These are phyloP conservation scores for Lepidium campestre DNA, from an alignment of 441 rosid genomes.

Conservation along the genomic window DNA sequence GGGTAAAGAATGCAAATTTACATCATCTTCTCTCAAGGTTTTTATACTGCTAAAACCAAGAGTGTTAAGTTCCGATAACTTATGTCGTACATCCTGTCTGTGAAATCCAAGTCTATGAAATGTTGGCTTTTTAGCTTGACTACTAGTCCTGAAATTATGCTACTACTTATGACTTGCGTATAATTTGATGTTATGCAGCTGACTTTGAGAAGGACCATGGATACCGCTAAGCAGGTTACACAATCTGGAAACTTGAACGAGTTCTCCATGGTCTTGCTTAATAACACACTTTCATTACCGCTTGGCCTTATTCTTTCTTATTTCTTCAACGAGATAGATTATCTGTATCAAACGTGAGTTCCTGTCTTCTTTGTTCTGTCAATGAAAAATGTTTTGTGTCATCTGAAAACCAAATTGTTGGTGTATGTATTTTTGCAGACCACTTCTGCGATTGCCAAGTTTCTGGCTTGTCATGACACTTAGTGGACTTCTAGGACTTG, in stretches of 20 bases:
- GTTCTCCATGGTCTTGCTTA: conserved; percentile 94
- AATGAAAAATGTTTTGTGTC: not conserved
- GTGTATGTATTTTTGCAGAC: conserved; percentile 43
- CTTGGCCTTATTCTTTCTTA: conserved; percentile 71
- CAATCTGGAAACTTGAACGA: conserved; percentile 90
- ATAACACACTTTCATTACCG: conserved; percentile 88
- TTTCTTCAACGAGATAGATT: conserved; percentile 81
- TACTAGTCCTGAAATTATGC: not conserved
- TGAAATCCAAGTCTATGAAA: not conserved
- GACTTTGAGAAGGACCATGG: conserved; percentile 89
- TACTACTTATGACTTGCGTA: not conserved
- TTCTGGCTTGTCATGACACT: conserved; percentile 90
- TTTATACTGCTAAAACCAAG: not conserved
- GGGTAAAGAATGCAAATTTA: not conserved
- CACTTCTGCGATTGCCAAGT: conserved; percentile 70
- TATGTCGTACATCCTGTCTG: not conserved
- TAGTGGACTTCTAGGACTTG: conserved; percentile 91
- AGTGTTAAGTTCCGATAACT: not conserved
- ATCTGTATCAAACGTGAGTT: conserved; percentile 71
- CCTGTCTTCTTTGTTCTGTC: not conserved
- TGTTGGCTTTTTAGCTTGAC: not conserved
- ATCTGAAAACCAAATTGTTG: not conserved
- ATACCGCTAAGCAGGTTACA: conserved; percentile 90
- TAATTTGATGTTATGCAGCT: conserved; percentile 48
- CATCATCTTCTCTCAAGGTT: not conserved